These are phyloP conservation scores for Harrya chromipes DNA, from an alignment of 768 basidiomycete species.

Conservation along the genomic window DNA sequence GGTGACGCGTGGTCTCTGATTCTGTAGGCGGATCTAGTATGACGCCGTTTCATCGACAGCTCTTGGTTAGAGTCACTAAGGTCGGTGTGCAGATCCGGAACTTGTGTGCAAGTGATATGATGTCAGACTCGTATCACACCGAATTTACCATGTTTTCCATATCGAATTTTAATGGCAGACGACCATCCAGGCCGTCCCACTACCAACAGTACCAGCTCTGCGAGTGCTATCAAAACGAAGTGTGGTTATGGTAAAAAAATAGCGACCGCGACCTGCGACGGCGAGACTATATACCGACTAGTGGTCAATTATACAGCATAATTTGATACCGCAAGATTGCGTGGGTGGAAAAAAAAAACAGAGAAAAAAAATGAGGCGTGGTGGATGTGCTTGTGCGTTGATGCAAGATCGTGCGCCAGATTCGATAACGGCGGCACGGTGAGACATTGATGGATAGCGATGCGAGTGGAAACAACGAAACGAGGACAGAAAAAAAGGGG, in stretches of 20 bases:
- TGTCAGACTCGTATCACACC: too few relatives aligned
- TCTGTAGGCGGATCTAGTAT: too few relatives aligned
- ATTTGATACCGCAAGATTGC: slow-evolving; percentile 17
- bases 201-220: slow-evolving; percentile 11
- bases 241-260: slow-evolving; percentile 11
- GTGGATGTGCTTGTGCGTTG: slow-evolving; percentile 9
- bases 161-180: slow-evolving; percentile 3
- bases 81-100: too few relatives aligned
- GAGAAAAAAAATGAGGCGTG: not conserved
- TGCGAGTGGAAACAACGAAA: slow-evolving; percentile 17
- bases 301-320: slow-evolving; percentile 27
- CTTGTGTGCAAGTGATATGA: too few relatives aligned
- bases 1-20: too few relatives aligned
- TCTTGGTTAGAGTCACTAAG: too few relatives aligned
- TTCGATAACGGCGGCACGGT: slow-evolving; percentile 5
- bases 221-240: slow-evolving; percentile 14
- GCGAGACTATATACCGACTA: slow-evolving; percentile 30
- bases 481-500: not conserved
- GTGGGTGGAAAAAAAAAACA: not conserved
- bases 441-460: slow-evolving; percentile 21
- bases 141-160: slow-evolving; percentile 8
- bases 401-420: slow-evolving; percentile 15
- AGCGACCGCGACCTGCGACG: slow-evolving; percentile 16
- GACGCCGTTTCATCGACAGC: too few relatives aligned
- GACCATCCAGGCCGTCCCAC: slow-evolving; percentile 18